phyloP scores from a whole-genome alignment of 2,329 filamentous ascomycete genomes.

The Fusarium denticulatum region DNA sequence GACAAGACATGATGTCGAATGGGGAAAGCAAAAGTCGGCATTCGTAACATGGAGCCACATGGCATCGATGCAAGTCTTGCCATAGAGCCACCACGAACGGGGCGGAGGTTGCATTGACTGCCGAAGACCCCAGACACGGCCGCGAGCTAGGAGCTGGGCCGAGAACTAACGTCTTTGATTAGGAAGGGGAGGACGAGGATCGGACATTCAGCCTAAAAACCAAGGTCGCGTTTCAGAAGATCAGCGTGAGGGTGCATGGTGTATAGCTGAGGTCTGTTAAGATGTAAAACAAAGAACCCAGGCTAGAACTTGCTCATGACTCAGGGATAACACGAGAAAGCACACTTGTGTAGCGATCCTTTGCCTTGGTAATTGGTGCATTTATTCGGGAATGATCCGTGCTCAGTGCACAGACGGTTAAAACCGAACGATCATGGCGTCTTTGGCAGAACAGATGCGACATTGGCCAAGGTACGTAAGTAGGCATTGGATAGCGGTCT shows the following conservation, averaged over 20 bases:
- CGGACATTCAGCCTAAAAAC: slow-evolving; percentile 29
- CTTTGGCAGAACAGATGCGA: background rate
- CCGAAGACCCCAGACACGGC: slow-evolving; percentile 7
- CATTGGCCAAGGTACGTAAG: background rate
- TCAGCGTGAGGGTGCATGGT: background rate
- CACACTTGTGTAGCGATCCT: background rate
- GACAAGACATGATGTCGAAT: background rate
- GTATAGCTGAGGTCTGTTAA: slow-evolving; percentile 5
- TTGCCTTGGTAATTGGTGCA: slow-evolving; percentile 8
- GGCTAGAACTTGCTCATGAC: background rate
- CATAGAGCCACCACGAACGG: background rate
- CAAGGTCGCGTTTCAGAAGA: slow-evolving; percentile 17
- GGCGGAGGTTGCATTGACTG: slow-evolving; percentile 18
- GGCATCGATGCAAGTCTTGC: background rate
- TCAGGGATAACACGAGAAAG: background rate
- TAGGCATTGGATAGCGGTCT: background rate
- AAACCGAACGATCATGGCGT: background rate
- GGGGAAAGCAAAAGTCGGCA: background rate
- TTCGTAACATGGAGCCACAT: slow-evolving; percentile 15
- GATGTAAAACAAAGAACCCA: background rate
- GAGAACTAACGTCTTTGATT: background rate
- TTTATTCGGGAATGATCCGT: slow-evolving; percentile 2
- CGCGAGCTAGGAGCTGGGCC: background rate
- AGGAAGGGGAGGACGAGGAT: slow-evolving; percentile 3
- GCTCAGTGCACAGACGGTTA: background rate